These are phyloP conservation scores for Trichoderma atrobrunneum DNA, from an alignment of 2,329 filamentous ascomycete species.

Conservation along the genomic window DNA sequence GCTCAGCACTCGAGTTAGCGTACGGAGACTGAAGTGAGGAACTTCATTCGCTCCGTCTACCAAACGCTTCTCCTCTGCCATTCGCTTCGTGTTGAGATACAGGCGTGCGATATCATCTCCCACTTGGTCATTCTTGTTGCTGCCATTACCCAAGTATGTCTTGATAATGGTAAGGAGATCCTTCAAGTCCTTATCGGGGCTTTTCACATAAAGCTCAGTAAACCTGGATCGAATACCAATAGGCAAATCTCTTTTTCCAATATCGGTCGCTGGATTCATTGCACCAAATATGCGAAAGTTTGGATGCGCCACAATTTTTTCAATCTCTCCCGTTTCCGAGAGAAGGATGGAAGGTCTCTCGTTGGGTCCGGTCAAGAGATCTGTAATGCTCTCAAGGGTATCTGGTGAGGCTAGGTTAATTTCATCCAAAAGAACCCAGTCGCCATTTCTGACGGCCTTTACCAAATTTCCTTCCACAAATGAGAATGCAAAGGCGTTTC, in stretches of 20 bases:
- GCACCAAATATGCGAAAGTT: slow-evolving; percentile 96
- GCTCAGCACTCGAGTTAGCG: slow-evolving; percentile 81
- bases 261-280: slow-evolving; percentile 98
- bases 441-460: slow-evolving; percentile 90
- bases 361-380: slow-evolving; percentile 73
- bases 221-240: slow-evolving; percentile 87
- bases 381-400: slow-evolving; percentile 88
- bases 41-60: slow-evolving; percentile 95
- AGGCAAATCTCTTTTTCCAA: slow-evolving; percentile 92
- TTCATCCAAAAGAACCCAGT: slow-evolving; percentile 96
- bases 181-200: slow-evolving; percentile 81
- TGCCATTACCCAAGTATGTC: slow-evolving; percentile 74
- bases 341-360: slow-evolving; percentile 79
- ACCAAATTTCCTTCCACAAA: slow-evolving; percentile 96
- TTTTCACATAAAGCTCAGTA: slow-evolving; percentile 91
- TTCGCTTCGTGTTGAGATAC: slow-evolving; percentile 81
- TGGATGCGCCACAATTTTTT: slow-evolving; percentile 83
- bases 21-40: slow-evolving; percentile 94
- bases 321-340: slow-evolving; percentile 89
- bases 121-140: slow-evolving; percentile 68
- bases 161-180: slow-evolving; percentile 86
- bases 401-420: slow-evolving; percentile 95
- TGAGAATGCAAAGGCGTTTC: slow-evolving; percentile 83
- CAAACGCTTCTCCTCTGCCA: slow-evolving; percentile 77
- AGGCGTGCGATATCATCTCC: slow-evolving; percentile 79